Conservation (phyloP, 2,329 filamentous ascomycete species). For the Ascochyta lentis region DNA sequence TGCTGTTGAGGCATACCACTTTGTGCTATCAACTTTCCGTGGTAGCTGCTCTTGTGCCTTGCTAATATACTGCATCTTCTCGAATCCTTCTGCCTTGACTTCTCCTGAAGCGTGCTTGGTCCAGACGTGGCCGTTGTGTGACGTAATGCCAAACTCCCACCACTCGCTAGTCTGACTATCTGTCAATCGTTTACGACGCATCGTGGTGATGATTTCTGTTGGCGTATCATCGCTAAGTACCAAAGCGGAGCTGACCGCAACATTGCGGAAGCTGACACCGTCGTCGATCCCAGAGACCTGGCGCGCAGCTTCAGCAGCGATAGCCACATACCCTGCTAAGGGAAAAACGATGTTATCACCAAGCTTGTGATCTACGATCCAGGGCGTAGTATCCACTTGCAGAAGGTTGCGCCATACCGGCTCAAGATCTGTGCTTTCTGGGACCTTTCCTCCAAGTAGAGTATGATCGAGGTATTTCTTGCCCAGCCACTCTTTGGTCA, state of each 20-base stretch:
- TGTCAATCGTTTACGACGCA: constrained; percentile 18
- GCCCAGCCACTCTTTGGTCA: constrained; percentile 7
- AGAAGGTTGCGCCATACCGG: constrained; percentile 30
- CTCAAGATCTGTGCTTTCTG: constrained; percentile 5
- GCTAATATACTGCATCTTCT: too few species aligned
- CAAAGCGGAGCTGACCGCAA: not conserved
- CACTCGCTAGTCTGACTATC: constrained; percentile 16
- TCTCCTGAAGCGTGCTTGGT: constrained; percentile 28
- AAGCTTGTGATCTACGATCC: constrained; percentile 54
- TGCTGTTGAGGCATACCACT: not conserved
- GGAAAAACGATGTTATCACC: constrained; percentile 33
- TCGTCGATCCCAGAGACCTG: constrained; percentile 7
- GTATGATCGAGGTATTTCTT: constrained; percentile 13
- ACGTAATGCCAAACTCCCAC: constrained; percentile 22
- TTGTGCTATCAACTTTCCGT: not conserved
- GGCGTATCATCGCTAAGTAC: not conserved
- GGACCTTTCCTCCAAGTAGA: constrained; percentile 14
- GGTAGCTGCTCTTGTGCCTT: not conserved
- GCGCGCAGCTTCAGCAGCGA: constrained; percentile 14
- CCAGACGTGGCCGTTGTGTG: constrained; percentile 27
- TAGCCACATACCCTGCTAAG: constrained; percentile 14
- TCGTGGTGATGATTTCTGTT: constrained; percentile 17
- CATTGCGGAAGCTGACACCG: not conserved
- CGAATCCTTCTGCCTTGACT: not conserved
- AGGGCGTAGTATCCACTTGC: constrained; percentile 47